Percentiles rank a stretch among this genome's conserved stretches.
Evolutionary conservation across 2,329 filamentous ascomycete species (phyloP).

Genomic region (Clonostachys byssicola): DNA sequence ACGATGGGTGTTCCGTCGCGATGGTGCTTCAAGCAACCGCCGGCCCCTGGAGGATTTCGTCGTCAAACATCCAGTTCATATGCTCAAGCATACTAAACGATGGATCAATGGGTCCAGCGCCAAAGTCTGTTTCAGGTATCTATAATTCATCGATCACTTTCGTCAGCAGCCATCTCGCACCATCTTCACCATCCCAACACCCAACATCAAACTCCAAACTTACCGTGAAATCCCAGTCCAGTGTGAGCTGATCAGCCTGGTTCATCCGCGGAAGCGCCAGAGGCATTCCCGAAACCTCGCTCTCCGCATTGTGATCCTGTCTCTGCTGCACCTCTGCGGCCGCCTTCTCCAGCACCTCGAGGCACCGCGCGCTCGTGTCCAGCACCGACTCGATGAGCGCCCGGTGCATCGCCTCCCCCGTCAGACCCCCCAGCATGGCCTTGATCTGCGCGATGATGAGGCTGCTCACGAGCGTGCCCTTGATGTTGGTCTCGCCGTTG

Average conservation of each 20-base stretch:
- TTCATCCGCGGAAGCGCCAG: not conserved
- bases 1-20: too few relatives aligned
- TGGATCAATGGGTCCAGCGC: too few relatives aligned
- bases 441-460: slow-evolving; percentile 34
- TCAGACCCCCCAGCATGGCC: slow-evolving; percentile 26
- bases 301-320: not conserved
- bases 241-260: not conserved
- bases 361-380: not conserved
- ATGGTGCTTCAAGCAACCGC: too few relatives aligned
- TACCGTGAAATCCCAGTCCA: not conserved
- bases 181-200: too few relatives aligned
- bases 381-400: not conserved
- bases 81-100: too few relatives aligned
- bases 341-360: not conserved
- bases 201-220: not conserved
- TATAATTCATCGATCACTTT: too few relatives aligned
- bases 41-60: too few relatives aligned
- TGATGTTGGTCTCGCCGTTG: slow-evolving; percentile 50
- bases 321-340: not conserved
- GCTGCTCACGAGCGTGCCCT: slow-evolving; percentile 39
- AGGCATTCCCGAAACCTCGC: not conserved
- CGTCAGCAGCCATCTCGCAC: too few relatives aligned
- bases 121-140: too few relatives aligned
- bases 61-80: too few relatives aligned
- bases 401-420: slow-evolving; percentile 19